Base-by-base conservation (phyloP, 2,329 filamentous ascomycete species). In the Calonectria montana region DNA sequence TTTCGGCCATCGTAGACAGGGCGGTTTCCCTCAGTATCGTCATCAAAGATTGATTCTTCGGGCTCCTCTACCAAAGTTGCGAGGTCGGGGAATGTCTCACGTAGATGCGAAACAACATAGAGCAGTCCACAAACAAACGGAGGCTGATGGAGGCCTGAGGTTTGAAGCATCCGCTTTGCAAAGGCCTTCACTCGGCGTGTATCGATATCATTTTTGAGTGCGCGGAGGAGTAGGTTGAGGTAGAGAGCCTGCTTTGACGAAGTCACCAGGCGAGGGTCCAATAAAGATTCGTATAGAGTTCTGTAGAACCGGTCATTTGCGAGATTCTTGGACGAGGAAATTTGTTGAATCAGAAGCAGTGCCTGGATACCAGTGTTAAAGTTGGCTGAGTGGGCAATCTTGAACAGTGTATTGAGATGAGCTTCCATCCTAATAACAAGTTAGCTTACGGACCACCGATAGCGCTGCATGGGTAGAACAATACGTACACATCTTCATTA, bases 351-450 rank as follows among this genome's bases (percentile, higher is more conserved):
- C 59, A 99, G 87, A 85, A 98, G 93, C 75, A 99, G 89, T 39
- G 97, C 96, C 84, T 99, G 97, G 43, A 99, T 94, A 81, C 95
- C 97, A 1, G 97, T 99, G 85, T 98, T 99, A 89, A 99, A 98
- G 83, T 99, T 99, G 69, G 96, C 95, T 1, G 96, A 98, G 84
- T 99, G 97, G 0, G 97, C 97, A 79, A 99, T 97, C 78, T 92
- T 93, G 89, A 98, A 99, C 29, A 99, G 89, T 3, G 96, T 98
- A 81, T 98, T 94, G 69, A 99, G 90, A 80, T 99, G 96, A 70
- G 93, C 92, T 80, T 97, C 94, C 75, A 98, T 91, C 27, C 92
- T 94, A 67, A 66, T 4, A 50, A 27, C 55, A 27, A 25, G 67
- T 82, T 66, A 78, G 75, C 61, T 64, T 31, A 15, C 48, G 35